A percentile compares a stretch with the other conserved stretches of the same genome.
These are phyloP conservation scores for Penicillium lividum DNA, from an alignment of 495 filamentous ascomycete genomes.

Conservation along the genomic window DNA sequence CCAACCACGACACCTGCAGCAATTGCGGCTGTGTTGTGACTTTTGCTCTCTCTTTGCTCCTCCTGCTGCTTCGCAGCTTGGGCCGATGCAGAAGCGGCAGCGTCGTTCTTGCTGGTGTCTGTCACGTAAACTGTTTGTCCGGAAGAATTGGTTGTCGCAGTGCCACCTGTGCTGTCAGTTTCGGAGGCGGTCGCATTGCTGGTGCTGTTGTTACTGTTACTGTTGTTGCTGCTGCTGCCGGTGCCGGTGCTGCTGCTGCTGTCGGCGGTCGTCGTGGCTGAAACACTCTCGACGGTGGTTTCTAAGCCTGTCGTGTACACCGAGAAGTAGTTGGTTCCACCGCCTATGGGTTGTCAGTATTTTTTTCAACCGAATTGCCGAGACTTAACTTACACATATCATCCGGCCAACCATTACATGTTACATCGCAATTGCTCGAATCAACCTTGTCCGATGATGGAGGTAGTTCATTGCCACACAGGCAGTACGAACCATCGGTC, in stretches of 20 bases:
- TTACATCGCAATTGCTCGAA: slow-evolving; percentile 36
- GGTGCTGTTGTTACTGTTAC: slow-evolving; percentile 9
- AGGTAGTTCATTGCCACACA: slow-evolving; percentile 49
- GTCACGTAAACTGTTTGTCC: slow-evolving; percentile 45
- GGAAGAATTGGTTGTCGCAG: slow-evolving; percentile 26
- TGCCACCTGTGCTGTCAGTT: slow-evolving; percentile 15
- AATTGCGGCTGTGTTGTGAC: slow-evolving; percentile 71
- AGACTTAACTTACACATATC: slow-evolving; percentile 48
- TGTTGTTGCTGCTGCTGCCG: slow-evolving; percentile 16
- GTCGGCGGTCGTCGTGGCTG: slow-evolving; percentile 21
- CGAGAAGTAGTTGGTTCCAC: slow-evolving; percentile 43
- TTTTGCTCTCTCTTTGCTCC: slow-evolving; percentile 26
- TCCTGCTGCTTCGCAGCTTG: not conserved
- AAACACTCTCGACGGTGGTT: slow-evolving; percentile 21
- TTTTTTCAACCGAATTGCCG: not conserved
- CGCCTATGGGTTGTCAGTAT: slow-evolving; percentile 35
- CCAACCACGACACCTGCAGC: slow-evolving; percentile 88
- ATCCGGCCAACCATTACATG: slow-evolving; percentile 44
- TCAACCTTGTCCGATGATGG: slow-evolving; percentile 37
- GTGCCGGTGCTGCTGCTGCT: slow-evolving; percentile 13
- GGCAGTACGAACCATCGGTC: slow-evolving; percentile 44
- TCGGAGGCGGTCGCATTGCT: slow-evolving; percentile 18
- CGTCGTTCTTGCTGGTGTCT: slow-evolving; percentile 19
- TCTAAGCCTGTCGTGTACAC: slow-evolving; percentile 47
- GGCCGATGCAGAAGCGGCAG: slow-evolving; percentile 8